Percentiles rank a stretch among this genome's conserved stretches.
Conservation (phyloP, 768 basidiomycete species). For the Rhodotorula graminis region DNA sequence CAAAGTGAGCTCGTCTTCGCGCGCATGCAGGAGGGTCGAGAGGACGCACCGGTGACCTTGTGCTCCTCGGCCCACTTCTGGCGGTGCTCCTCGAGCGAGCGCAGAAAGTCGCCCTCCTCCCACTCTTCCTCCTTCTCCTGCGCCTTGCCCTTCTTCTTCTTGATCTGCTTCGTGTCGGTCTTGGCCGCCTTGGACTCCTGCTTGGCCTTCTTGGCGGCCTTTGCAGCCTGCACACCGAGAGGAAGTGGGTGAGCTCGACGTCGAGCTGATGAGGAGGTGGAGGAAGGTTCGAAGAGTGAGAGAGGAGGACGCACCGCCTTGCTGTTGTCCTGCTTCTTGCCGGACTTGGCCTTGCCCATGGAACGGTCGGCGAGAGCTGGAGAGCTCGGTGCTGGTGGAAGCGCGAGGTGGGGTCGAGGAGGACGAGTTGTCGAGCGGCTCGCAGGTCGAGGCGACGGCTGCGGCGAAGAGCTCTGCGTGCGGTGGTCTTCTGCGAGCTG, state of each 20-base stretch:
- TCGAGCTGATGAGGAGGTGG: neutral
- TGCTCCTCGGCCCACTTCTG: constrained; percentile 72
- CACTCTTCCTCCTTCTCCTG: constrained; percentile 45
- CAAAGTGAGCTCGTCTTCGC: constrained; percentile 13
- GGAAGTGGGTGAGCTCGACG: neutral
- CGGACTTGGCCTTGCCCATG: constrained; percentile 10
- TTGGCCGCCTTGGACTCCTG: constrained; percentile 50
- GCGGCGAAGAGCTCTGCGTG: too few relatives aligned
- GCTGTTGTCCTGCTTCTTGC: constrained; percentile 4
- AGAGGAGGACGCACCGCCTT: constrained; percentile 3
- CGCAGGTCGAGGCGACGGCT: too few relatives aligned
- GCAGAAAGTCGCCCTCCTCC: constrained; percentile 67
- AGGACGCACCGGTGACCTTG: constrained; percentile 31
- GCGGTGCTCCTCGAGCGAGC: constrained; percentile 63
- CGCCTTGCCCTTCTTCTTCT: constrained; percentile 44
- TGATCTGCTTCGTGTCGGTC: constrained; percentile 59
- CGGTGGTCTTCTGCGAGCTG: too few relatives aligned
- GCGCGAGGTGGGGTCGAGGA: neutral
- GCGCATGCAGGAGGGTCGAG: neutral
- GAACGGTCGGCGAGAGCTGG: too few relatives aligned
- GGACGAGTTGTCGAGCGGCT: neutral
- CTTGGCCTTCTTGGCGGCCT: constrained; percentile 59
- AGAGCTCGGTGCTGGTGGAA: neutral
- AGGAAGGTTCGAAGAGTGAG: too few relatives aligned
- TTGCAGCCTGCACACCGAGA: constrained; percentile 43